Evolutionary conservation across 768 basidiomycete genomes (phyloP), one percentile per base, ranked within the genome.

Genomic region (Clathrus columnatus): DNA sequence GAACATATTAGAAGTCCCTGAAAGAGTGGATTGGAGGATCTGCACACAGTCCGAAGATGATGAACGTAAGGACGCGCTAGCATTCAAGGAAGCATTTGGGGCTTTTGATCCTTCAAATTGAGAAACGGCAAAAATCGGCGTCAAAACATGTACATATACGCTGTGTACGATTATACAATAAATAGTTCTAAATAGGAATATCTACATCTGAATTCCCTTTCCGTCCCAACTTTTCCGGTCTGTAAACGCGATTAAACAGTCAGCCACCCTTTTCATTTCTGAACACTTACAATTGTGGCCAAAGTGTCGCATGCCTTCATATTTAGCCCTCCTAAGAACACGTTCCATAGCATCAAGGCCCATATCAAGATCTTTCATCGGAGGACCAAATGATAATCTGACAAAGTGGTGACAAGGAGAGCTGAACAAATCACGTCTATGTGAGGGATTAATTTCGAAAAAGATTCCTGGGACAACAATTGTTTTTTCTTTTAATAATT

Each of bases 351-450:
- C 91, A 68, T 96, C 89, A 48, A 97, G 66, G 29, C 89, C 91
- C 72, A 76, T 83, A 60, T 93, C 85, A 43, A 93, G 78, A 62
- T 84, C 84, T 56, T 81, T 79, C 46, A 93, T 61, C 20, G 88
- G 86, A 5, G 90, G 90, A 0, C 90, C 89, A 64, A 92, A 92
- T 26, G 86, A 89, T 32, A 96, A 70, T 21, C 94, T 82, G 23
- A 96, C 84, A 61, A 88, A 96, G 65, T 87, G 84, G 69, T 91
- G 87, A 71, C 91, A 94, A 8, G 92, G 88, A 16, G 89, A 91
- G 63, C 84, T 81, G 74, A 95, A 90, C 51, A 96, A 71, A 68
- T 95, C 91, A 59, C 93, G 80, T 61, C 91, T 83, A 61, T 93
- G 67, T 1, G 67, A 61, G 7, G 72, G 71, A 58, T 71, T 71